A percentile compares a stretch with the other conserved stretches of the same genome.
Evolutionary conservation across 176 grass and related monocot genomes (phyloP).

Genomic region (Miscanthus lutarioriparius): DNA sequence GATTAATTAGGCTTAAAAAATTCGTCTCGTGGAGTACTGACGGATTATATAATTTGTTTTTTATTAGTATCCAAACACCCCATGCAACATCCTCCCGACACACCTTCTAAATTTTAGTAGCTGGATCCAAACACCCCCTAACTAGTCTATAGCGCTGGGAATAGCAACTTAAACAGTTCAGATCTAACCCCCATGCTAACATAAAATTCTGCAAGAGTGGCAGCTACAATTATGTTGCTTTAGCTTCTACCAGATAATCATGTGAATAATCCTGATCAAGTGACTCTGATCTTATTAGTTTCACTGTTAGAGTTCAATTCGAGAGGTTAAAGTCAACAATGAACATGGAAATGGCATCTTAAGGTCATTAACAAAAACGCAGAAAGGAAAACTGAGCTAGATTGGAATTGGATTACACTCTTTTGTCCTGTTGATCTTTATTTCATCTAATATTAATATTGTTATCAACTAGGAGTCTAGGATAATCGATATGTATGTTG

Average conservation of each 20-base stretch:
- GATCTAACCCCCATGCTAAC: no score
- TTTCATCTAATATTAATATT: not conserved
- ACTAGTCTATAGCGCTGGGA: not conserved
- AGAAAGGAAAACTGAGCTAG: not conserved
- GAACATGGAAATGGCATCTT: not conserved
- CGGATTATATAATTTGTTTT: no score
- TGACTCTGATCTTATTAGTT: not conserved
- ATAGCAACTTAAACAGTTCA: not conserved
- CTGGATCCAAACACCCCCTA: no score
- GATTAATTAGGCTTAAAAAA: no score
- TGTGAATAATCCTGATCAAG: not conserved
- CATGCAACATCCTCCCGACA: no score
- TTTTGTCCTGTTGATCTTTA: not conserved
- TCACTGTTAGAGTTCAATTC: not conserved
- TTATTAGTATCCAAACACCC: no score
- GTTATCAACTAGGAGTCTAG: not conserved
- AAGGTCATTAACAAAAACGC: not conserved
- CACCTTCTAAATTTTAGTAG: no score
- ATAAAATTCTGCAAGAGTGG: no score
- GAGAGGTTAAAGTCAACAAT: not conserved
- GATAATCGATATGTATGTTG: not conserved
- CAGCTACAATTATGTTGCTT: not conserved
- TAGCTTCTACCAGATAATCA: not conserved
- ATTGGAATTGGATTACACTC: not conserved
- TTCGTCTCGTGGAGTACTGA: no score